These are phyloP conservation scores for Aspergillus bombycis DNA, from an alignment of 2,329 filamentous ascomycete species.

Conservation along the genomic window DNA sequence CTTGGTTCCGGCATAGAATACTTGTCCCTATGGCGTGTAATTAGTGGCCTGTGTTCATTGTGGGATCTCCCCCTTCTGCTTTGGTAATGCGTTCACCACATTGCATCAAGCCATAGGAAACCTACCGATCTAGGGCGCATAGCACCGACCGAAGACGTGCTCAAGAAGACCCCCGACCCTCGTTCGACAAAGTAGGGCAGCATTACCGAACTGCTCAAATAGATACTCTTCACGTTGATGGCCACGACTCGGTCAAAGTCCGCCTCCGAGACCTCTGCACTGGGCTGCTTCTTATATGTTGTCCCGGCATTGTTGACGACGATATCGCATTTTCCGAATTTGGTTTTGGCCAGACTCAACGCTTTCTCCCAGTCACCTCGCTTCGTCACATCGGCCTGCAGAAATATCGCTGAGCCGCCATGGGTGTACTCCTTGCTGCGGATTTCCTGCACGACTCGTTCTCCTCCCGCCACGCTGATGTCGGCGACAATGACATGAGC, in stretches of 20 bases:
- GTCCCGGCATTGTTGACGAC: constrained; percentile 10
- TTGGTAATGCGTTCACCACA: no score
- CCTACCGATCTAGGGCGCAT: not conserved
- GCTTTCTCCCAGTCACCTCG: constrained; percentile 29
- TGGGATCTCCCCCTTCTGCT: no score
- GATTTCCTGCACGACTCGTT: not conserved
- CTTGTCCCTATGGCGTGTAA: no score
- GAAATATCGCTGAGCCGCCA: not conserved
- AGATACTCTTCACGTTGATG: constrained; percentile 8
- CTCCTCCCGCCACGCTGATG: constrained; percentile 19
- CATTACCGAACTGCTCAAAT: constrained; percentile 1
- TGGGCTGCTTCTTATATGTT: not conserved
- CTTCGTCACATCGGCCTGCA: constrained; percentile 28
- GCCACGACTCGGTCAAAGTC: constrained; percentile 6
- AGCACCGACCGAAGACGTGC: constrained; percentile 1
- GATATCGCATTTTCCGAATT: constrained; percentile 8
- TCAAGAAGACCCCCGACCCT: constrained; percentile 5
- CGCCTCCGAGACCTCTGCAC: constrained; percentile 4
- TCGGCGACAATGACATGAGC: constrained; percentile 32
- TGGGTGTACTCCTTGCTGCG: not conserved
- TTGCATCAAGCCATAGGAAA: no score
- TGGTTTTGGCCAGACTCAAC: constrained; percentile 21
- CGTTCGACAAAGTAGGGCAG: constrained; percentile 10
- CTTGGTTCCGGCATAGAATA: no score
- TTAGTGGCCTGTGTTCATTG: no score